Percentiles rank a stretch among this genome's conserved stretches.
Evolutionary conservation across 345 rosid genomes (phyloP).

Genomic region (Cardamine occulta): DNA sequence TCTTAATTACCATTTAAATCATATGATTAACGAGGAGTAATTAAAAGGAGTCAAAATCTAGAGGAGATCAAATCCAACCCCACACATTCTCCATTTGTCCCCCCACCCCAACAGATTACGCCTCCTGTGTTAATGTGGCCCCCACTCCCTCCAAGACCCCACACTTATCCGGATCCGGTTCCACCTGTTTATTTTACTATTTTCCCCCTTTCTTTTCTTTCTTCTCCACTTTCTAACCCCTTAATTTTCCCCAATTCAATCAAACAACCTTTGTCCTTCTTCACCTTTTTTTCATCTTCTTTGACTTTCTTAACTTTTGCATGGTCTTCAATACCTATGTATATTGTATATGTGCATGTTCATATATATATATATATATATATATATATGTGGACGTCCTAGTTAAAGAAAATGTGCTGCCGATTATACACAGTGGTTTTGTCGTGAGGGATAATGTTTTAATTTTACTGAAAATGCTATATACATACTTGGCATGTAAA

Average conservation of each 20-base stretch:
- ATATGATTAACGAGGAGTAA: background rate
- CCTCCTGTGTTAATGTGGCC: background rate
- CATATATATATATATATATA: background rate
- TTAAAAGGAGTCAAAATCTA: background rate
- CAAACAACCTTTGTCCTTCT: background rate
- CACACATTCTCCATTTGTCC: constrained; percentile 6
- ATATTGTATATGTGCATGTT: background rate
- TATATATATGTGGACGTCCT: background rate
- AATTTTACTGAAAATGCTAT: background rate
- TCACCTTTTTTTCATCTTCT: too few species aligned
- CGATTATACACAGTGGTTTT: background rate
- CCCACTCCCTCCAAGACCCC: constrained; percentile 18
- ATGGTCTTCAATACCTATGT: background rate
- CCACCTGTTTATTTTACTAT: background rate
- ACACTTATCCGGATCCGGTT: constrained; percentile 37
- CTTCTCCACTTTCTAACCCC: background rate
- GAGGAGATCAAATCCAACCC: background rate
- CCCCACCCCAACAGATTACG: background rate
- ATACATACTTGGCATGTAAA: background rate
- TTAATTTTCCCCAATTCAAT: background rate
- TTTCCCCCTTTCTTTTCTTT: background rate
- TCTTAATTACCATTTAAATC: background rate
- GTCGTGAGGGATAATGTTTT: background rate
- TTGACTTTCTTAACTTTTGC: background rate
- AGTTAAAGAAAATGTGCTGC: background rate